phyloP scores from a whole-genome alignment of 345 rosid genomes.

The Eucalyptus marginata region DNA sequence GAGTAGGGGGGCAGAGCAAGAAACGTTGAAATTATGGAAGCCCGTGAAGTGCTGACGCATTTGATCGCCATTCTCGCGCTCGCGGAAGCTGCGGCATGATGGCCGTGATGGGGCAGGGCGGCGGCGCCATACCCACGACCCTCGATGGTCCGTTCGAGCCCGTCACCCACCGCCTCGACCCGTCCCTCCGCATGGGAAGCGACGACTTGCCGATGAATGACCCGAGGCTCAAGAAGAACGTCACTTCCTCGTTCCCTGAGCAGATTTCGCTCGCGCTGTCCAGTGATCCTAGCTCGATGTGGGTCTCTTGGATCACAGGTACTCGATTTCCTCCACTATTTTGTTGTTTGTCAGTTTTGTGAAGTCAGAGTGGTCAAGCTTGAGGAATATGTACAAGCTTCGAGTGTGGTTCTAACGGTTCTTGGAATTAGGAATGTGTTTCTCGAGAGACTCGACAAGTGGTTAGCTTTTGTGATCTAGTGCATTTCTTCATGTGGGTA shows the following conservation, averaged over 20 bases:
- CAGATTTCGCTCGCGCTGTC: constrained; percentile 73
- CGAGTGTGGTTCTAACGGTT: background rate
- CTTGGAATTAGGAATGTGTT: background rate
- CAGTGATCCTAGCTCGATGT: constrained; percentile 51
- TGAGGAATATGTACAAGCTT: background rate
- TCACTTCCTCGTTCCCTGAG: constrained; percentile 38
- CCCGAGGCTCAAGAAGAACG: constrained; percentile 55
- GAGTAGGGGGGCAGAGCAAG: background rate
- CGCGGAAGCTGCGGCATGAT: background rate
- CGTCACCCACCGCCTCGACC: constrained; percentile 48
- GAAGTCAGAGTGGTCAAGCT: background rate
- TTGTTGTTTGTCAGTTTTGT: background rate
- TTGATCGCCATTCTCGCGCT: background rate
- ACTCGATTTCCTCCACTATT: background rate
- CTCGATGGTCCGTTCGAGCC: constrained; percentile 73
- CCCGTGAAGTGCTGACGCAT: background rate
- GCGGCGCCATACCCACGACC: constrained; percentile 40
- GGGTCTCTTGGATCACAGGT: constrained; percentile 96
- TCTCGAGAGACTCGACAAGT: background rate
- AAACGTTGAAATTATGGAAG: background rate
- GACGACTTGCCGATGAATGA: constrained; percentile 66
- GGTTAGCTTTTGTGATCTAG: background rate
- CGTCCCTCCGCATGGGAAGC: constrained; percentile 69
- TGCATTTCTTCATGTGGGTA: background rate
- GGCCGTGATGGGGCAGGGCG: background rate